Conservation (phyloP, 1,139 yeast species). For the Spathaspora sp. region DNA sequence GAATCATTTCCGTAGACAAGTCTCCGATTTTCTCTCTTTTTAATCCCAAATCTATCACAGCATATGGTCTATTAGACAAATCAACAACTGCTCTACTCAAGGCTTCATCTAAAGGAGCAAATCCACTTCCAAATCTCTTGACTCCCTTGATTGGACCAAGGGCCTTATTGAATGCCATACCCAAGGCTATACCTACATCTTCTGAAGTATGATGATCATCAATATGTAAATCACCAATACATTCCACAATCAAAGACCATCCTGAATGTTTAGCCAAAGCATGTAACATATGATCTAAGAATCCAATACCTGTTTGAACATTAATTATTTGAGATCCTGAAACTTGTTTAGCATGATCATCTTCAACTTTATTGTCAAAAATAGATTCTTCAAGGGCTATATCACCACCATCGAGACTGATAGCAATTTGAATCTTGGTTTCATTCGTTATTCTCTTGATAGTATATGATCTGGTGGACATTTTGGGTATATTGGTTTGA, state of each 20-base stretch:
- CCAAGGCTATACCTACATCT: constrained; percentile 91
- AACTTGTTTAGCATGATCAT: constrained; percentile 59
- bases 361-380: constrained; percentile 31
- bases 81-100: constrained; percentile 93
- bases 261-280: constrained; percentile 97
- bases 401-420: constrained; percentile 82
- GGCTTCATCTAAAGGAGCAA: constrained; percentile 96
- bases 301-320: constrained; percentile 91
- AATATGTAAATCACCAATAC: constrained; percentile 91
- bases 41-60: constrained; percentile 84
- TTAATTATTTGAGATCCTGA: constrained; percentile 69
- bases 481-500: not conserved
- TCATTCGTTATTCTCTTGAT: constrained; percentile 82
- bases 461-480: constrained; percentile 16
- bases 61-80: constrained; percentile 87
- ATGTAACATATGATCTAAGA: constrained; percentile 94
- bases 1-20: constrained; percentile 92
- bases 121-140: constrained; percentile 89
- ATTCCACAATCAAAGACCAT: constrained; percentile 87
- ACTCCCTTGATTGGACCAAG: constrained; percentile 88
- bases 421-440: constrained; percentile 85
- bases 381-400: constrained; percentile 60
- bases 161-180: constrained; percentile 86
- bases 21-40: constrained; percentile 93
- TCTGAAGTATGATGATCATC: constrained; percentile 98